Conservation (phyloP, 495 filamentous ascomycete species). For the Niebla homalea region DNA sequence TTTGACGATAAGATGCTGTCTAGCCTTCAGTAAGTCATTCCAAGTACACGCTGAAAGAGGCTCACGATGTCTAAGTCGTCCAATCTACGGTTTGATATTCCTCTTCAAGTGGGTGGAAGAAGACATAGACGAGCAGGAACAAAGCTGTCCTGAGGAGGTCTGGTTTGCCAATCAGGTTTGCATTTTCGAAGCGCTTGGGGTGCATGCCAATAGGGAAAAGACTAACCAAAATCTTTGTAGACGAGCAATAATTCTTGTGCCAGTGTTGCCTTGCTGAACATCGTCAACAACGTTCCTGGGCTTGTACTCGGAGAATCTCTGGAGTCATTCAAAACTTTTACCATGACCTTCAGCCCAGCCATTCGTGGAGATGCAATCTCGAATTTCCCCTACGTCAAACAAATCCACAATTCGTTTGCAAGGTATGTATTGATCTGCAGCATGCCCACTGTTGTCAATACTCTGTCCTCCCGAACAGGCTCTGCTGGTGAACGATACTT, state of each 20-base stretch:
- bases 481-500: background rate
- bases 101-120: constrained; percentile 60
- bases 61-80: constrained; percentile 33
- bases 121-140: constrained; percentile 41
- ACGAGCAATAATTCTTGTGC: constrained; percentile 75
- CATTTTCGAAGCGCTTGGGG: no score
- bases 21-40: constrained; percentile 43
- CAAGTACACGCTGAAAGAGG: background rate
- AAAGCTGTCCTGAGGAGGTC: constrained; percentile 49
- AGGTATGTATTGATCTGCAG: constrained; percentile 35
- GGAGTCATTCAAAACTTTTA: constrained; percentile 55
- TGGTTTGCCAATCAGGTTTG: constrained; percentile 92
- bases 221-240: constrained; percentile 26
- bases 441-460: background rate
- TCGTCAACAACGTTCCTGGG: constrained; percentile 66
- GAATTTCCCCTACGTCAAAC: constrained; percentile 62
- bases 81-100: constrained; percentile 72
- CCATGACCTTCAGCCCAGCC: constrained; percentile 51
- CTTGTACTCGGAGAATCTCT: constrained; percentile 56
- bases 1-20: constrained; percentile 56
- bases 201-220: background rate
- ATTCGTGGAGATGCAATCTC: constrained; percentile 62
- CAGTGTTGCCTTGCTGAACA: constrained; percentile 77
- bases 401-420: constrained; percentile 76
- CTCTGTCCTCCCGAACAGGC: constrained; percentile 1